Evolutionary conservation across 345 rosid genomes (phyloP).

Genomic region (Crucihimalaya himalaica): DNA sequence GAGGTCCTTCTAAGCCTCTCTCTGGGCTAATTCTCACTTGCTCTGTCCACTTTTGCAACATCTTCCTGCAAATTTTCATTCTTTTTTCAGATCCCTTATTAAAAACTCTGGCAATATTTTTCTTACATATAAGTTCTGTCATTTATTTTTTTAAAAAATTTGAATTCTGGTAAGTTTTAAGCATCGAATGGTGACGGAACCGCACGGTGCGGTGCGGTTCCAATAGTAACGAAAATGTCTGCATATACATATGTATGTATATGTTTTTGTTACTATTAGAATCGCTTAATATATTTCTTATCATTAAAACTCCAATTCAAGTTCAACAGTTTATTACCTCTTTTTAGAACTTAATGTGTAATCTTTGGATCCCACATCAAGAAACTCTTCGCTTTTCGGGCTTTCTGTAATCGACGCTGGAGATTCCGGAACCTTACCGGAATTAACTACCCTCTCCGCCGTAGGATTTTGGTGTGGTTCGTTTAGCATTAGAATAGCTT

Average conservation of each 20-base stretch:
- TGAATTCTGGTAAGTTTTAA: neutral
- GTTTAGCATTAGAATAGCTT: constrained; percentile 56
- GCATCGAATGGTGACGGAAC: no score
- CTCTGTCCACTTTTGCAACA: constrained; percentile 62
- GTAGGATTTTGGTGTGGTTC: constrained; percentile 35
- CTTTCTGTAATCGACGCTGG: constrained; percentile 61
- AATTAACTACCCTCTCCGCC: neutral
- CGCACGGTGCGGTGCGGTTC: no score
- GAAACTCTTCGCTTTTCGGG: constrained; percentile 60
- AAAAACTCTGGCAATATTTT: neutral
- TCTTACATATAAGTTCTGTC: no score
- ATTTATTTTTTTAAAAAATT: no score
- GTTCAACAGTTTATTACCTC: constrained; percentile 46
- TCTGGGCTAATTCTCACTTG: constrained; percentile 63
- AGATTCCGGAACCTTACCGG: constrained; percentile 48
- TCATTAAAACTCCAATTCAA: neutral
- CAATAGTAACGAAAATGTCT: no score
- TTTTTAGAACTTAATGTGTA: constrained; percentile 53
- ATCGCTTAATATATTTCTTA: no score
- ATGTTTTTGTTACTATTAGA: no score
- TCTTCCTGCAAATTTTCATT: constrained; percentile 46
- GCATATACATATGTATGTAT: no score
- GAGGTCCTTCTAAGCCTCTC: constrained; percentile 66
- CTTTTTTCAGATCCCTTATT: constrained; percentile 1
- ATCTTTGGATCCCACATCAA: constrained; percentile 40